Evolutionary conservation across 192 early-diverging fungal species (phyloP).

Genomic region (Backusella morwellensis): DNA sequence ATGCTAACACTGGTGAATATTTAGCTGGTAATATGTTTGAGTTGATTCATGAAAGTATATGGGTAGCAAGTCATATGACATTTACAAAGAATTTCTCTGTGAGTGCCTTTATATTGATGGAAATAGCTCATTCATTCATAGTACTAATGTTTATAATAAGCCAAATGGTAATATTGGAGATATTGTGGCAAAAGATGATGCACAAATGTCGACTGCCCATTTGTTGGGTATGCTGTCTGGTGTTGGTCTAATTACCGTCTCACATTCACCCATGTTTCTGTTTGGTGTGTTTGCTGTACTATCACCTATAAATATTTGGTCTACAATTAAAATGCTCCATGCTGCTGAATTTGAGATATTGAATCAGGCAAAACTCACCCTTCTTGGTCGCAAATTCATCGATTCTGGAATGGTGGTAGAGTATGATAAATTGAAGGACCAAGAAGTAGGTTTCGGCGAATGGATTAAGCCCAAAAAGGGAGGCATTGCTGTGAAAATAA

Average conservation of each 20-base stretch:
- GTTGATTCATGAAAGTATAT: conserved; percentile 63
- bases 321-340: conserved; percentile 50
- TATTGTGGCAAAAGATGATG: conserved; percentile 70
- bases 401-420: conserved; percentile 40
- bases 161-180: conserved; percentile 71
- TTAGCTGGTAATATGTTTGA: conserved; percentile 56
- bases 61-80: conserved; percentile 68
- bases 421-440: conserved; percentile 38
- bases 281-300: conserved; percentile 53
- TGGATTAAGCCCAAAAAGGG: conserved; percentile 41
- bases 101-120: conserved; percentile 8
- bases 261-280: conserved; percentile 54
- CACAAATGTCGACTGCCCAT: conserved; percentile 67
- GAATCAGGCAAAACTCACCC: conserved; percentile 55
- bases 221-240: conserved; percentile 60
- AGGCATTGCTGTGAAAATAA: conserved; percentile 40
- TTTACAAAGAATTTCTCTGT: conserved; percentile 67
- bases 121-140: background rate
- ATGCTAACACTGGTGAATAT: background rate
- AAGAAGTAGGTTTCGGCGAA: conserved; percentile 62
- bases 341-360: conserved; percentile 68
- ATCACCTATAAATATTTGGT: conserved; percentile 54
- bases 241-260: conserved; percentile 52
- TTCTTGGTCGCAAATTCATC: conserved; percentile 52
- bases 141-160: conserved; percentile 12